Evolutionary conservation across 129 eudicot genomes (phyloP).

Genomic region (Flaveria linearis): DNA sequence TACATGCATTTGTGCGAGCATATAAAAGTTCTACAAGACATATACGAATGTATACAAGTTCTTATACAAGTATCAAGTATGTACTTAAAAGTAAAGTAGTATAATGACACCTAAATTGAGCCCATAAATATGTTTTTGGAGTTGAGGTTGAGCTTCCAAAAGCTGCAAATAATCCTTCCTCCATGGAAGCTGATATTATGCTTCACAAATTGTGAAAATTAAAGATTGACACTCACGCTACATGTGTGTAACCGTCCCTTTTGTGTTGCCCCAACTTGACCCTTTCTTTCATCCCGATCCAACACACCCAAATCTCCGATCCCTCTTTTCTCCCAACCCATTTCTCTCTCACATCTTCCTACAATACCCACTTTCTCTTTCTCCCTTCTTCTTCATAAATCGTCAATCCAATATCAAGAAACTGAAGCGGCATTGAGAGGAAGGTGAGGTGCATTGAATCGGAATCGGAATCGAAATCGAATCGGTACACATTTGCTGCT

Average conservation of each 20-base stretch:
- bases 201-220: neutral
- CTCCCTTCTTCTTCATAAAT: too few species aligned
- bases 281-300: slow-evolving; percentile 17
- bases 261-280: neutral
- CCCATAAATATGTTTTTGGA: too few species aligned
- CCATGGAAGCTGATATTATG: slow-evolving; percentile 17
- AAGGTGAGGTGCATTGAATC: slow-evolving; percentile 25
- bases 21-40: too few species aligned
- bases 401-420: slow-evolving; percentile 5
- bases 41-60: too few species aligned
- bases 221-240: slow-evolving; percentile 1
- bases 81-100: too few species aligned
- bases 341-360: neutral
- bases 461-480: slow-evolving; percentile 22
- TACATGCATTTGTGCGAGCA: too few species aligned
- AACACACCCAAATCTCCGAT: slow-evolving; percentile 23
- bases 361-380: too few species aligned
- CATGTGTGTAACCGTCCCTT: slow-evolving; percentile 1
- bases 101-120: neutral
- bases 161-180: slow-evolving; percentile 31
- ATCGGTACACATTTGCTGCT: too few species aligned
- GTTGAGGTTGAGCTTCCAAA: slow-evolving; percentile 15
- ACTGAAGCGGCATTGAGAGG: slow-evolving; percentile 21
- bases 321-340: slow-evolving; percentile 15
- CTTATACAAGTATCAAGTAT: too few species aligned